Base-by-base conservation (phyloP, 2,329 filamentous ascomycete genomes). In the Arthrobotrys iridis region DNA sequence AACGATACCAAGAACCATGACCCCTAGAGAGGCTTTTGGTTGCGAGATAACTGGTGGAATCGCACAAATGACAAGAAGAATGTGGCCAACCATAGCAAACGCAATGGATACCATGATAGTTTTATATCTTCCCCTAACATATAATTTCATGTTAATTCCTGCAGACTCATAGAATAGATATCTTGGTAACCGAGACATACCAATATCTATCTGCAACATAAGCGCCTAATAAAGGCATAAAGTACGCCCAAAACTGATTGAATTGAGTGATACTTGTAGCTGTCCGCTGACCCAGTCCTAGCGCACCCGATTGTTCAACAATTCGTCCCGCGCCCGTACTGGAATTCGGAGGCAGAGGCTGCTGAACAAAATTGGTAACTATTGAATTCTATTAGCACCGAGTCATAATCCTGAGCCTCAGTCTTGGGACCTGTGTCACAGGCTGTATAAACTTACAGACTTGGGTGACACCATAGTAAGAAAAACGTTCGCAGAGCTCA, bases 341-440 rank as follows among this genome's bases (percentile, higher is more conserved):
- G 2, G 87, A 89, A 13, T 85, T 85, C 0, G 76, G 52, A 0
- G 88, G 88, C n/a, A 89, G 81, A 35, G 84, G 82, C 62, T 85
- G 83, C 77, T 87, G 85, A 78, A 90, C 85, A 79, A 88, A 90
- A 82, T 89, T 89, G 81, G 87, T 87, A 79, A 86, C 84, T 71
- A 30, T 41, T 20, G 18, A 30, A 48, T 45, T 8, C 33, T n/a
- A 20, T 62, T 59, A 75, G 55, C 24, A 41, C 46, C 3, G n/a
- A n/a, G n/a, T n/a, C n/a, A 24, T 11, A 8, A 5, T 26, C 8
- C 13, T 4, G 18, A 33, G 28, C 2, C 26, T 15, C 18, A 13
- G 37, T 11, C 10, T 24, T 13, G 11, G 6, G 7, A 30, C 15
- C 40, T 28, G 4, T 33, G 2, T n/a, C n/a, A n/a, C n/a, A n/a